A percentile compares a stretch with the other conserved stretches of the same genome.
phyloP scores from a whole-genome alignment of 169 alveolate genomes.

The Cryptosporidium sp. region DNA sequence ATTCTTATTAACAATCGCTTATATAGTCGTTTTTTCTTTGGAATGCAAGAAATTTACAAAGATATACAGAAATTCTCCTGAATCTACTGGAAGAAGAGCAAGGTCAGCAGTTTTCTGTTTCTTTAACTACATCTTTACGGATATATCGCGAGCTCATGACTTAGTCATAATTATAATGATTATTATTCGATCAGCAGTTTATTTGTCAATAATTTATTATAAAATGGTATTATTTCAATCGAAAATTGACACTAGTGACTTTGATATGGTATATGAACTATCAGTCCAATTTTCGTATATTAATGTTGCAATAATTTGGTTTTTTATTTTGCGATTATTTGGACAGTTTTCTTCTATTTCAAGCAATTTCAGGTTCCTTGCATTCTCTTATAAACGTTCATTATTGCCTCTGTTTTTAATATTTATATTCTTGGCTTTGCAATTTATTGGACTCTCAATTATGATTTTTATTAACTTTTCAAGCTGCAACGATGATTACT shows the following conservation, averaged over 20 bases:
- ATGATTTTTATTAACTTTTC: slow-evolving; percentile 45
- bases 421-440: slow-evolving; percentile 7
- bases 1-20: slow-evolving; percentile 13
- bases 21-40: slow-evolving; percentile 27
- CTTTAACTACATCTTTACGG: slow-evolving; percentile 55
- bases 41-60: slow-evolving; percentile 49
- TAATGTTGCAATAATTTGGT: slow-evolving; percentile 29
- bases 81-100: slow-evolving; percentile 23
- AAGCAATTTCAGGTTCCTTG: slow-evolving; percentile 29
- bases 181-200: slow-evolving; percentile 21
- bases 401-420: slow-evolving; percentile 15
- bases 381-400: slow-evolving; percentile 2
- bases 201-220: slow-evolving; percentile 12
- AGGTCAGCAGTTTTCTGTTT: slow-evolving; percentile 45
- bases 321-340: slow-evolving; percentile 33
- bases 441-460: slow-evolving; percentile 45
- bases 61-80: slow-evolving; percentile 39
- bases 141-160: slow-evolving; percentile 27
- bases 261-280: slow-evolving; percentile 29
- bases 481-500: slow-evolving; percentile 25
- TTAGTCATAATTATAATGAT: slow-evolving; percentile 32
- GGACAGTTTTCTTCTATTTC: slow-evolving; percentile 37
- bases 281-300: slow-evolving; percentile 14
- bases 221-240: slow-evolving; percentile 5
- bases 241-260: not conserved